Base-by-base conservation (phyloP, 371 early-diverging fungal species). In the Coelomomyces lativittatus region DNA sequence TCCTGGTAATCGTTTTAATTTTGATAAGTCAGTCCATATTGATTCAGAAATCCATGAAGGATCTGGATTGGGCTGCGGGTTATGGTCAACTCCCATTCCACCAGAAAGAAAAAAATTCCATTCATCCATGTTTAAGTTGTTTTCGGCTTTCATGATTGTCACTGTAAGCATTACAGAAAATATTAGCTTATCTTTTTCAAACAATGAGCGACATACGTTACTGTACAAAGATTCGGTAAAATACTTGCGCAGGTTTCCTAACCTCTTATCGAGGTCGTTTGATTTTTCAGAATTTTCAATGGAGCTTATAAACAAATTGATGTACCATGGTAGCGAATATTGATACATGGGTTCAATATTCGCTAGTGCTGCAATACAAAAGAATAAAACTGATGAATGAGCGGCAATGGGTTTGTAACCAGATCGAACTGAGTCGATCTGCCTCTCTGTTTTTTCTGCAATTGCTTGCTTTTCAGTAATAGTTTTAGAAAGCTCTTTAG, bases 291-390 rank as follows among this genome's bases (percentile, higher is more conserved):
- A 50, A 31, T 67, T 61, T 9, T 51, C 47, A 28, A 75, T 72
- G 4, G 76, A 67, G 3, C 58, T 55, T 5, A 57, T 47, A 49
- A 75, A 75, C 24, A 72, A 53, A 43, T 72, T 70, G 64, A 75
- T 64, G 49, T 67, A 75, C 76, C 76, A 75, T n/a, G 54, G 56
- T 11, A 75, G 54, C 14, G 70, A 70, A 53, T 75, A 75, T 45
- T 75, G 72, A 44, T 75, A 75, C 76, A 75, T 75, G 12, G 76
- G 76, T 51, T 75, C 76, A 21, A 67, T 58, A 6, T 50, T 57
- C 1, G 72, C 63, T 4, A 75, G 56, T 49, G 70, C 73, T 6
- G 67, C 68, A 43, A 75, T 75, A 50, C 72, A 69, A 59, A 75
- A 75, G 57, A 75, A 75, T 26, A 75, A 44, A 32, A 75, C 67